Evolutionary conservation across 805 yeast species (phyloP).

Genomic region (Lipomyces yamadae): DNA sequence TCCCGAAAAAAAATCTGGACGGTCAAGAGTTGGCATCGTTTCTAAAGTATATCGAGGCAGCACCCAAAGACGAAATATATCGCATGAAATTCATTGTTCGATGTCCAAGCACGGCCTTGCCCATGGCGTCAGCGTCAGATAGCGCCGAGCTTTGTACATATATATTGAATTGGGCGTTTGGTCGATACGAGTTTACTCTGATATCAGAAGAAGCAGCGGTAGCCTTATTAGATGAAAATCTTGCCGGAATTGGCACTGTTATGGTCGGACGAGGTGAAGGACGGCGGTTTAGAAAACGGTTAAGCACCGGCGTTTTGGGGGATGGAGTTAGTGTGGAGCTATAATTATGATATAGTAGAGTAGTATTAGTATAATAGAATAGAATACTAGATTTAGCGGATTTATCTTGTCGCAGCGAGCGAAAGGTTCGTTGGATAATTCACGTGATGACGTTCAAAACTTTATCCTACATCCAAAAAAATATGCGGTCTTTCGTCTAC

Average conservation of each 20-base stretch:
- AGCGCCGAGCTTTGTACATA: neutral
- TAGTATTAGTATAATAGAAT: neutral
- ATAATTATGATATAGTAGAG: conserved; percentile 2
- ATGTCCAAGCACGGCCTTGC: conserved; percentile 3
- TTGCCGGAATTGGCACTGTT: conserved; percentile 34
- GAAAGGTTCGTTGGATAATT: too few relatives aligned
- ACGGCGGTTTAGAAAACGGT: conserved; percentile 25
- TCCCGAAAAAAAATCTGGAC: conserved; percentile 10
- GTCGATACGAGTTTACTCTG: conserved; percentile 35
- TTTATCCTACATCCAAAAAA: too few relatives aligned
- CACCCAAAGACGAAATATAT: conserved; percentile 38
- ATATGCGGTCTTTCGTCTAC: too few relatives aligned
- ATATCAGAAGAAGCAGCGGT: conserved; percentile 18
- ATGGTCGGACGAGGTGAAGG: conserved; percentile 40
- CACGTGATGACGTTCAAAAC: too few relatives aligned
- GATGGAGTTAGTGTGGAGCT: conserved; percentile 12
- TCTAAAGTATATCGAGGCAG: conserved; percentile 26
- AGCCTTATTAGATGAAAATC: conserved; percentile 18
- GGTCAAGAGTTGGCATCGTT: conserved; percentile 21
- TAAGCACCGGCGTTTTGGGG: conserved; percentile 25
- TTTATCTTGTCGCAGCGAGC: too few relatives aligned
- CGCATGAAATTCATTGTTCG: conserved; percentile 36
- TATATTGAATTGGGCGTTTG: conserved; percentile 39
- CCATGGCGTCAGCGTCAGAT: conserved; percentile 7
- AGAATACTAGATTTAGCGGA: neutral